Base-by-base conservation (phyloP, 768 basidiomycete species). In the Termitomyces titanicus region DNA sequence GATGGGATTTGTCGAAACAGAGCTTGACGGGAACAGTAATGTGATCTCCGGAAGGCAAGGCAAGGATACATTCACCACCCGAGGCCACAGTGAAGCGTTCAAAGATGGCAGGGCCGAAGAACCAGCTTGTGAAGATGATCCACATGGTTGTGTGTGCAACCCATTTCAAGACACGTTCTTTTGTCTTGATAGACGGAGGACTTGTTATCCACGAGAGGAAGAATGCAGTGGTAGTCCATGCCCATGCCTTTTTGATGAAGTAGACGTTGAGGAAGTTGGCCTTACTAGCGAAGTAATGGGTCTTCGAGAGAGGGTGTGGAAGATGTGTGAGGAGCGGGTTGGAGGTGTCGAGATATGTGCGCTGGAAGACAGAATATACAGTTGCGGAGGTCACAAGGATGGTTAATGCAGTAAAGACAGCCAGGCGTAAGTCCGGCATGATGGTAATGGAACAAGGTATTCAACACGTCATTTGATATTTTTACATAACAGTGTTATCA, bases 231-330 rank as follows among this genome's bases (percentile, higher is more conserved):
- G 90, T 79, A 1, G 94, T 94, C 94, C 94, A 97, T 0, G 74
- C 92, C 94, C 96, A 97, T 22, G 88, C 84, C 50, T 82, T 78
- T 72, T 98, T 98, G 66, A 95, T 92, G 72, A 96, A 95, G 63
- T 82, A 74, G 54, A 86, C 79, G 65, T 98, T 98, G 66, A 98
- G 78, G 1, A 80, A 47, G 66, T 94, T 98, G 61, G 78, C 71
- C 69, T 95, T 95, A 62, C 75, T 79, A 11, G 94, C 93, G 64
- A 92, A 93, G 70, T 85, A 87, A 68, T 89, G 76, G 0, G 84
- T 70, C 11, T 68, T 54, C 53, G 82, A 72, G 31, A 90, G 80
- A 2, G 79, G 86, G 61, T 92, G 90, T 0, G 89, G 82, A 13
- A 88, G 80, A 56, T 84, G 70, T 1, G 86, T 79, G 64, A 91